phyloP scores from a whole-genome alignment of 129 eudicot genomes.

The Helichrysum umbraculigerum region DNA sequence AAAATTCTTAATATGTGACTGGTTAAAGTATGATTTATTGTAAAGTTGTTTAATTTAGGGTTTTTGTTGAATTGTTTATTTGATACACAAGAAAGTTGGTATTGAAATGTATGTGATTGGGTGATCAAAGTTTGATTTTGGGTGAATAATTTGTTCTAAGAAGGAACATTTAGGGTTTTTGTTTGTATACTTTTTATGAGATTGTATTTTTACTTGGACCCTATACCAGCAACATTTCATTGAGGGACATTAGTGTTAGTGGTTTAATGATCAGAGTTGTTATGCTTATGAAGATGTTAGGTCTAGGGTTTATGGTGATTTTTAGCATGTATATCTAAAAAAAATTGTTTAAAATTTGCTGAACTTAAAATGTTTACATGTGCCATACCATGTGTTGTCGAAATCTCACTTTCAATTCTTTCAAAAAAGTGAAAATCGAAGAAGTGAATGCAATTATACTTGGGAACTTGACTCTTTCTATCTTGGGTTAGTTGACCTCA shows the following conservation, averaged over 20 bases:
- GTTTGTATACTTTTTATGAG: not conserved
- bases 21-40: not conserved
- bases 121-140: conserved; percentile 11
- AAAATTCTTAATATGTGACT: not conserved
- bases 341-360: not conserved
- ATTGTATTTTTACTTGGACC: not conserved
- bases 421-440: not conserved
- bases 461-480: not conserved
- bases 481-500: not conserved
- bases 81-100: not conserved
- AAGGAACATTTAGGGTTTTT: not conserved
- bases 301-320: too few relatives aligned
- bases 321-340: not conserved
- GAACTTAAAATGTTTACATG: not conserved
- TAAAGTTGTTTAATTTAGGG: conserved; percentile 2
- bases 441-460: not conserved
- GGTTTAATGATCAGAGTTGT: not conserved
- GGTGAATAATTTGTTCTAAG: not conserved
- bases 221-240: not conserved
- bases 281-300: not conserved
- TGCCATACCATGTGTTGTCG: not conserved
- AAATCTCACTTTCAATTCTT: not conserved
- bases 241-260: not conserved
- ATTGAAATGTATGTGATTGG: not conserved
- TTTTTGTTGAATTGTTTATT: not conserved